phyloP scores from a whole-genome alignment of 768 basidiomycete genomes.

The Trametes gibbosa region DNA sequence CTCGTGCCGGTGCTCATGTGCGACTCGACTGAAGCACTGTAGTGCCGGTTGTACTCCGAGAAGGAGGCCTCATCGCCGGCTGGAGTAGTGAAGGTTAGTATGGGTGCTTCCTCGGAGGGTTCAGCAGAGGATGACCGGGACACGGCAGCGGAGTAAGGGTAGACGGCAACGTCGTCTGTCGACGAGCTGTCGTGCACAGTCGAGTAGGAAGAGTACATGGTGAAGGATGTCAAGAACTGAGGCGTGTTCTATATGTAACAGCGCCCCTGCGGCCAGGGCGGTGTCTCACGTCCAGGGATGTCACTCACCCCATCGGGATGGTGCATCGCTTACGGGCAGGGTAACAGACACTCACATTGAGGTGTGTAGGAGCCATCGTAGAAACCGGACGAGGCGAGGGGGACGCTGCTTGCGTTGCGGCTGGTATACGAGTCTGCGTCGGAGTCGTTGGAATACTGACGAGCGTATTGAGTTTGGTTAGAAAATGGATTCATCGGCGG shows the following conservation, averaged over 20 bases:
- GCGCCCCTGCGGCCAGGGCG: neutral
- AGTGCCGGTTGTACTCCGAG: slow-evolving; percentile 27
- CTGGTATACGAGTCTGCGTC: slow-evolving; percentile 27
- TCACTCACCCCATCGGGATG: neutral
- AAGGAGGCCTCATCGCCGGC: slow-evolving; percentile 31
- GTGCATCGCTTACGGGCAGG: neutral
- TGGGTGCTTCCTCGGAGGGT: slow-evolving; percentile 9
- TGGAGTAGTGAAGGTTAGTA: slow-evolving; percentile 17
- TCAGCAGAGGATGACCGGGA: slow-evolving; percentile 2
- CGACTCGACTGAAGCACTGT: slow-evolving; percentile 35
- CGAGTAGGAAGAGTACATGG: slow-evolving; percentile 6
- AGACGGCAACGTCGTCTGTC: slow-evolving; percentile 6
- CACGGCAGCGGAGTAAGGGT: neutral
- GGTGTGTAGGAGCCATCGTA: slow-evolving; percentile 29
- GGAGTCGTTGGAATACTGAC: slow-evolving; percentile 30
- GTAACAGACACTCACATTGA: slow-evolving; percentile 21
- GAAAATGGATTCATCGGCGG: slow-evolving; percentile 31
- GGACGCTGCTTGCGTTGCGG: slow-evolving; percentile 31
- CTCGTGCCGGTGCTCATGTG: slow-evolving; percentile 29
- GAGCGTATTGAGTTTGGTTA: slow-evolving; percentile 28
- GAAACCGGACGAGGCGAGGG: slow-evolving; percentile 27
- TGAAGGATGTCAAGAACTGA: neutral
- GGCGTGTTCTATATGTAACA: neutral
- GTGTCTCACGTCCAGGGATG: slow-evolving; percentile 3
- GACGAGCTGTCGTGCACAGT: slow-evolving; percentile 9